Conservation (phyloP, 1,284 basidiomycete species). For the Apiotrichum sp. region DNA sequence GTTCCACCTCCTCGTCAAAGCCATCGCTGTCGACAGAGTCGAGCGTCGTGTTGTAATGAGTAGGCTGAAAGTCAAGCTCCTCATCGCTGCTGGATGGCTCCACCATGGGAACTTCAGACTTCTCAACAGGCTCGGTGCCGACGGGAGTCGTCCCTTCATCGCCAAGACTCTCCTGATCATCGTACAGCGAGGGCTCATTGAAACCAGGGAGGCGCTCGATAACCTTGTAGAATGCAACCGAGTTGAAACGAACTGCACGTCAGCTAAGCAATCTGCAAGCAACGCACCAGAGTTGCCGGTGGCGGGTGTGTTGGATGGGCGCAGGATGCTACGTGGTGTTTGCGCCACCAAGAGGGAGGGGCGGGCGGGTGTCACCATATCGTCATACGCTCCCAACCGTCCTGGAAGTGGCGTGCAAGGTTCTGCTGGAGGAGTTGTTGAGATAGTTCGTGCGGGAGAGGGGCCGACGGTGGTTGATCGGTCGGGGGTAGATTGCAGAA, state of each 20-base stretch:
- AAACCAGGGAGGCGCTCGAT: slow-evolving; percentile 11
- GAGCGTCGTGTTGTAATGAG: background rate
- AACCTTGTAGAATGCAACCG: slow-evolving; percentile 3
- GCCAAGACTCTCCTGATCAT: background rate
- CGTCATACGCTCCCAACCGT: background rate
- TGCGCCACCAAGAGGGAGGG: background rate
- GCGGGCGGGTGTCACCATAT: background rate
- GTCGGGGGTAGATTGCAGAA: background rate
- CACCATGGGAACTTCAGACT: slow-evolving; percentile 1
- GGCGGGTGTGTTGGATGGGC: background rate
- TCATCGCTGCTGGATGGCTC: slow-evolving; percentile 1
- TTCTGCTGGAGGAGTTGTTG: background rate
- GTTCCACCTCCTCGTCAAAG: slow-evolving; percentile 1
- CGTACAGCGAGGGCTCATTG: background rate
- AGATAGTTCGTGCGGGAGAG: background rate
- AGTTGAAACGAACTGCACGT: slow-evolving; percentile 4
- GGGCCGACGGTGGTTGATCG: background rate
- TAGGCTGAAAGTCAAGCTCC: slow-evolving; percentile 3
- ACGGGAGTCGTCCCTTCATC: background rate
- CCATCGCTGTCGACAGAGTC: background rate
- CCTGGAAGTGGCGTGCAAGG: background rate
- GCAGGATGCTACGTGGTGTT: slow-evolving; percentile 2
- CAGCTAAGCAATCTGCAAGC: background rate
- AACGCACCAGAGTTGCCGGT: slow-evolving; percentile 5
- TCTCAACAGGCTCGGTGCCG: background rate